Percentiles rank a stretch among this genome's conserved stretches.
phyloP scores from a whole-genome alignment of 2,329 filamentous ascomycete species.

The Penicillium polonicum region DNA sequence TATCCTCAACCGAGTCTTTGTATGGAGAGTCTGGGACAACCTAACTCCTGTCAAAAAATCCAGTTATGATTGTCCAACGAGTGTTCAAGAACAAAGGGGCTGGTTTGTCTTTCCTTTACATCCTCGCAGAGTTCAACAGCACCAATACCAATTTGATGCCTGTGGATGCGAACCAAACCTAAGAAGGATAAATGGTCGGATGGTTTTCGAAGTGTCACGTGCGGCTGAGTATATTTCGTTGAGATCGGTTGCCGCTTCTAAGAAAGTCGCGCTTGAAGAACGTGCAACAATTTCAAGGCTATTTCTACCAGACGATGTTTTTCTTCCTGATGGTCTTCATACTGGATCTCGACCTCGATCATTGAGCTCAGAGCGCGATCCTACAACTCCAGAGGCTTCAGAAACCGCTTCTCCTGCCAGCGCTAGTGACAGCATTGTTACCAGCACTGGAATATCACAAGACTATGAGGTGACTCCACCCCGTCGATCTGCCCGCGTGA shows the following conservation, averaged over 20 bases:
- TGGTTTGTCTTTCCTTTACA: constrained; percentile 50
- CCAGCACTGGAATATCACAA: background rate
- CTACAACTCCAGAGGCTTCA: background rate
- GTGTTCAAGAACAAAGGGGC: constrained; percentile 31
- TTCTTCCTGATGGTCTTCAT: constrained; percentile 27
- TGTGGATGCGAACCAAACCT: constrained; percentile 38
- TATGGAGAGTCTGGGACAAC: constrained; percentile 52
- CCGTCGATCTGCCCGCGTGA: background rate
- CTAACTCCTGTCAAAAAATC: constrained; percentile 30
- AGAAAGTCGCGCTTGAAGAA: background rate
- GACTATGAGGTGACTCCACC: background rate
- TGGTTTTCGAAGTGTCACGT: constrained; percentile 33
- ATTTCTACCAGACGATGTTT: constrained; percentile 26
- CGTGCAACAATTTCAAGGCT: background rate
- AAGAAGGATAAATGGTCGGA: constrained; percentile 16
- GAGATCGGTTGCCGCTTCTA: constrained; percentile 25
- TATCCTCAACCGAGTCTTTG: constrained; percentile 51
- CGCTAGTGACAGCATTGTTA: background rate
- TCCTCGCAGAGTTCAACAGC: constrained; percentile 42
- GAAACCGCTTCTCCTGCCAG: background rate
- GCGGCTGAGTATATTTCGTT: constrained; percentile 28
- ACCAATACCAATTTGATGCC: constrained; percentile 38
- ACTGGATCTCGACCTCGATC: background rate
- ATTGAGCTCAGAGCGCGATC: background rate
- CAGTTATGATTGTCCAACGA: constrained; percentile 25